Evolutionary conservation across 2,329 filamentous ascomycete genomes (phyloP), one percentile per base, ranked within the genome.

Genomic region (Claviceps humidiphila): DNA sequence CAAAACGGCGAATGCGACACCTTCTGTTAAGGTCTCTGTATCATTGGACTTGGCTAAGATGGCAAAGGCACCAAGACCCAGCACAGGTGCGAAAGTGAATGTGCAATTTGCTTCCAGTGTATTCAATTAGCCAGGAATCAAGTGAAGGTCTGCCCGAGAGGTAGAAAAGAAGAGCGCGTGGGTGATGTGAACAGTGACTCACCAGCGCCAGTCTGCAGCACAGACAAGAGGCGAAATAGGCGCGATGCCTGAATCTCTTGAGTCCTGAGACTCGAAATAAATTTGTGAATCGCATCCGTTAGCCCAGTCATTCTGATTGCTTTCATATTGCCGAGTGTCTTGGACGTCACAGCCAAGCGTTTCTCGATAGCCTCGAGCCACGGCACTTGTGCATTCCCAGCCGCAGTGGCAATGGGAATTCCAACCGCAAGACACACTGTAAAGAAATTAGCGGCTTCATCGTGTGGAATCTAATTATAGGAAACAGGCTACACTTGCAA

Each of bases 221-320:
- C 50, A 26, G 50, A 55, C 40, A 59, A 48, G 17, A 59, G 50
- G 51, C 59, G 59, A 47, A 64, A 59, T 4, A 51, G 53, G 58
- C 60, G 46, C 63, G 60, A 51, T 62, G 56, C 53, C 60, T 57
- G 57, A 65, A 72, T 49, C 54, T 72, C 71, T 5, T 62, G 53
- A 1, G 65, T 55, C 16, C 70, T 61, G 5, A 71, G 60, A 38
- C 58, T 52, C 48, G 69, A 65, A 17, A 72, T 56, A 13, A 64
- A 63, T 5, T 54, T 45, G 0, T 61, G 61, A 17, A 71, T 55
- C 16, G 59, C 60, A 24, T 65, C 61, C 11, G 64, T 65, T 22
- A 72, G 58, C 0, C 71, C 71, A 51, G 65, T 66, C 64, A 73
- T 69, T 54, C 70, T 71, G 48, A 73, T 61, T 11, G 64, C 63